phyloP scores from a whole-genome alignment of 371 early-diverging fungal genomes.

The Circinella minor region DNA sequence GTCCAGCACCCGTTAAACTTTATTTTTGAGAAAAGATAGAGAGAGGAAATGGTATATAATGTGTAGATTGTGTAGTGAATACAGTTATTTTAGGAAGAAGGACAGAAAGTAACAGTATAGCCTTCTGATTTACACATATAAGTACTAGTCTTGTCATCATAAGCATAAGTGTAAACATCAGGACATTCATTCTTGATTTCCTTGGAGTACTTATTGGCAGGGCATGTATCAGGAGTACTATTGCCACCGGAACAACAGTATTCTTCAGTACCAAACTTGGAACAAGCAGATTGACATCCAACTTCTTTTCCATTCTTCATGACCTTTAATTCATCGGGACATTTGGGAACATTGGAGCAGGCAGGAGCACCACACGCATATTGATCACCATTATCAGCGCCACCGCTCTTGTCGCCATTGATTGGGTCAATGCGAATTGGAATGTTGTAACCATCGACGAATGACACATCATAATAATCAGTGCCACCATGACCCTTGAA shows the following conservation, averaged over 20 bases:
- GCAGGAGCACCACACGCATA: conserved; percentile 32
- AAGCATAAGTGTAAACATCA: conserved; percentile 51
- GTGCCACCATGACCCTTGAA: conserved; percentile 1
- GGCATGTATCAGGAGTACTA: conserved; percentile 32
- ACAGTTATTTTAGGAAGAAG: neutral
- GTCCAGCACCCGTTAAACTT: neutral
- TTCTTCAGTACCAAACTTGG: conserved; percentile 30
- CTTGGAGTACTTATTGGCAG: conserved; percentile 30
- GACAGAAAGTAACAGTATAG: conserved; percentile 52
- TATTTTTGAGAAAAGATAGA: neutral
- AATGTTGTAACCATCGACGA: conserved; percentile 52
- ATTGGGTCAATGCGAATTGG: conserved; percentile 34
- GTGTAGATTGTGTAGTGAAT: too few species aligned
- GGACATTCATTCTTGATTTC: conserved; percentile 37
- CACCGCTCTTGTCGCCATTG: conserved; percentile 15
- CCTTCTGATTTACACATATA: conserved; percentile 39
- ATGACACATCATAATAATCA: conserved; percentile 47
- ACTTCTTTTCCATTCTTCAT: conserved; percentile 32
- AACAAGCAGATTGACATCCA: conserved; percentile 42
- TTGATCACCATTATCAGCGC: conserved; percentile 12
- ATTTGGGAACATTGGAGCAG: conserved; percentile 33
- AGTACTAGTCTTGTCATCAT: conserved; percentile 51
- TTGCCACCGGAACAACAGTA: conserved; percentile 41
- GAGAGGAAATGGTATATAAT: neutral
- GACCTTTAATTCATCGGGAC: conserved; percentile 36